These are phyloP conservation scores for Geotrichum restrictum DNA, from an alignment of 1,139 yeast species.

Conservation along the genomic window DNA sequence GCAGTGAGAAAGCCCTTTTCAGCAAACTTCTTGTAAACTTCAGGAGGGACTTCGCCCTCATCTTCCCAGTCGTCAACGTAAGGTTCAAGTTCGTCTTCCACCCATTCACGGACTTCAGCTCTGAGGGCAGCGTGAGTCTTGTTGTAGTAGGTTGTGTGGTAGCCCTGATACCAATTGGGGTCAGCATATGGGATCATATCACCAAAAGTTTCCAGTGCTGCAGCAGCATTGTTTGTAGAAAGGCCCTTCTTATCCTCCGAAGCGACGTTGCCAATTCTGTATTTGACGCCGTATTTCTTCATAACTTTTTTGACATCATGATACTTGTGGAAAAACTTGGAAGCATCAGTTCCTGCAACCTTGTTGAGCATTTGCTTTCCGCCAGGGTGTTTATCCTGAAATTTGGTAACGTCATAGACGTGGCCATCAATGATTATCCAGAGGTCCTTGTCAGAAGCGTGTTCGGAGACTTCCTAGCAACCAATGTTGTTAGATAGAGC, in stretches of 20 bases:
- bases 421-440: slow-evolving; percentile 86
- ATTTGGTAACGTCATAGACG: slow-evolving; percentile 79
- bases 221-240: neutral
- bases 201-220: slow-evolving; percentile 35
- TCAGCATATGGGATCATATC: slow-evolving; percentile 45
- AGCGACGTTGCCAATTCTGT: slow-evolving; percentile 36
- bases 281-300: slow-evolving; percentile 40
- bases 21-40: slow-evolving; percentile 36
- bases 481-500: neutral
- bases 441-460: slow-evolving; percentile 70
- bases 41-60: slow-evolving; percentile 37
- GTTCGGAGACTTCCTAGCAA: slow-evolving; percentile 72
- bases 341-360: slow-evolving; percentile 89
- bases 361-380: slow-evolving; percentile 70
- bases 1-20: slow-evolving; percentile 37
- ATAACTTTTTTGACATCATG: slow-evolving; percentile 44
- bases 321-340: slow-evolving; percentile 61
- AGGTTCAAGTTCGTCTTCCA: slow-evolving; percentile 41
- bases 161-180: slow-evolving; percentile 46
- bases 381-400: slow-evolving; percentile 91
- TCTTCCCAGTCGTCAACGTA: slow-evolving; percentile 45
- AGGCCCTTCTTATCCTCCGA: slow-evolving; percentile 4
- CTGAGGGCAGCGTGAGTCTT: slow-evolving; percentile 42
- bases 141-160: slow-evolving; percentile 41
- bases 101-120: slow-evolving; percentile 41